A percentile compares a stretch with the other conserved stretches of the same genome.
phyloP scores from a whole-genome alignment of 306 rosid genomes.

The Dalbergia cochinchinensis region DNA sequence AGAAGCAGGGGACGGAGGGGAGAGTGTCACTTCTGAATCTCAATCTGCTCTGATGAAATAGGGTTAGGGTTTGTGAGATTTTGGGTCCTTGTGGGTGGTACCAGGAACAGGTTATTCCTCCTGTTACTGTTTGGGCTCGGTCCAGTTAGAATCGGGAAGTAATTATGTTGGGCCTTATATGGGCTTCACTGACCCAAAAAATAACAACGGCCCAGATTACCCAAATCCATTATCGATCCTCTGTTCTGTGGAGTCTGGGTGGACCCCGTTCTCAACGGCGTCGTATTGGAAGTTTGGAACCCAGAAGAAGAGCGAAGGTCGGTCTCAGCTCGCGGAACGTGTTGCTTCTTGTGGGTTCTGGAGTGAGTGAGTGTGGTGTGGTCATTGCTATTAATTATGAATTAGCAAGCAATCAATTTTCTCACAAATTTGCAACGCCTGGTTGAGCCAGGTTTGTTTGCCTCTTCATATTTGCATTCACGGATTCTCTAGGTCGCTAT shows the following conservation, averaged over 20 bases:
- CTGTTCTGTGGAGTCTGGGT: no score
- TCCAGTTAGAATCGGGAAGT: not conserved
- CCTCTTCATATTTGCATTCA: not conserved
- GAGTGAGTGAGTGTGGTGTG: not conserved
- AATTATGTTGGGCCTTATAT: not conserved
- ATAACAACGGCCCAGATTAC: constrained; percentile 1
- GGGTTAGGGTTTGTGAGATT: constrained; percentile 24
- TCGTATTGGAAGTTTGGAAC: not conserved
- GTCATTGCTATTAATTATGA: not conserved
- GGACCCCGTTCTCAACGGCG: not conserved
- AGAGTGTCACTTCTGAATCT: not conserved
- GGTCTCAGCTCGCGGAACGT: no score
- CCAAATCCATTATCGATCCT: not conserved
- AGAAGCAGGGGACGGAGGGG: not conserved
- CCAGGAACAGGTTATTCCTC: not conserved
- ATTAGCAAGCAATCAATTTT: no score
- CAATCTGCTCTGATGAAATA: not conserved
- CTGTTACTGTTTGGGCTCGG: not conserved
- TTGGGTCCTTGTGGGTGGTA: not conserved
- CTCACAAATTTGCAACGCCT: not conserved
- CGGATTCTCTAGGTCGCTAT: not conserved
- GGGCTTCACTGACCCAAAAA: not conserved
- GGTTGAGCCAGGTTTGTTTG: not conserved
- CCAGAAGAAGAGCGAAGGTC: not conserved
- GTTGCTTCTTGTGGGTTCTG: not conserved